These are phyloP conservation scores for Macrolepiota fuliginosa DNA, from an alignment of 768 basidiomycete genomes.

Conservation along the genomic window DNA sequence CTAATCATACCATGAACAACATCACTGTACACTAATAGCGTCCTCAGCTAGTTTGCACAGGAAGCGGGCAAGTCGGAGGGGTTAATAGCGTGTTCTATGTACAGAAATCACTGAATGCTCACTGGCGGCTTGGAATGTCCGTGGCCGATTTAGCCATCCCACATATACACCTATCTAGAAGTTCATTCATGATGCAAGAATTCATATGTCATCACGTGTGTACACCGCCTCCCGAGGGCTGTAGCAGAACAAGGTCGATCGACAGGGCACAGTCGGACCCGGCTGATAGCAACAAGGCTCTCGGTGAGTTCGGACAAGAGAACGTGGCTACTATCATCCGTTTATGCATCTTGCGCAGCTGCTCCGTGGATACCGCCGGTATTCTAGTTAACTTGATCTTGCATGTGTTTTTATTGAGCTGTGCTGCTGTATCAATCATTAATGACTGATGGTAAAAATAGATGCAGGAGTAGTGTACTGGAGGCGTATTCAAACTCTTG, in stretches of 20 bases:
- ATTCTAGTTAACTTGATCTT: neutral
- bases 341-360: neutral
- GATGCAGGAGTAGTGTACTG: neutral
- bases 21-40: neutral
- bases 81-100: neutral
- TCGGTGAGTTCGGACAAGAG: neutral
- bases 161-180: neutral
- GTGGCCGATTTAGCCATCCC: neutral
- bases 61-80: slow-evolving; percentile 4
- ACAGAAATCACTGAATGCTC: neutral
- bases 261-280: neutral
- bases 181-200: neutral
- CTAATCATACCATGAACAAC: neutral
- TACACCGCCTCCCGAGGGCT: neutral
- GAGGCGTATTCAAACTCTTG: neutral
- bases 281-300: neutral
- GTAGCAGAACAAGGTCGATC: no score
- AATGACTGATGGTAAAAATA: neutral
- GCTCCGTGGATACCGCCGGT: neutral
- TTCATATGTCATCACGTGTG: slow-evolving; percentile 2
- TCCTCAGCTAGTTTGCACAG: neutral
- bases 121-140: neutral
- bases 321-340: neutral
- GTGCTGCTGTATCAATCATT: neutral
- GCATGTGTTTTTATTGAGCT: neutral